Evolutionary conservation across 2,329 filamentous ascomycete genomes (phyloP).

Genomic region (Teratosphaeria viscida): DNA sequence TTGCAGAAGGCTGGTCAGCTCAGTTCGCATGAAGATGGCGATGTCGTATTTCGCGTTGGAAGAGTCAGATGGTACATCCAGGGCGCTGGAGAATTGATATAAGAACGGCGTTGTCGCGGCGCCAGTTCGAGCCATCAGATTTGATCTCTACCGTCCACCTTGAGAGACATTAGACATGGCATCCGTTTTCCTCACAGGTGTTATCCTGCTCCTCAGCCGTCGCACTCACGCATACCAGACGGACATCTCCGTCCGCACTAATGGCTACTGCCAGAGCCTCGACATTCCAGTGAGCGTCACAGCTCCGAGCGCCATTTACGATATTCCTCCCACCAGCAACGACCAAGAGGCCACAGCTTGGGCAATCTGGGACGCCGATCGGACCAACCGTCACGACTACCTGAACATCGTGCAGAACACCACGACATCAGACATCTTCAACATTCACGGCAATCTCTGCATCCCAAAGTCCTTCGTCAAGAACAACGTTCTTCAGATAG

Average conservation of each 20-base stretch:
- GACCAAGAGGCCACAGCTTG: slow-evolving; percentile 9
- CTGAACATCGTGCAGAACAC: slow-evolving; percentile 1
- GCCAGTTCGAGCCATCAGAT: background rate
- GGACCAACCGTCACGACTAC: background rate
- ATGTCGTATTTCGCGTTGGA: background rate
- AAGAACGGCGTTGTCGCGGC: background rate
- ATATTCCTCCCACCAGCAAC: slow-evolving; percentile 7
- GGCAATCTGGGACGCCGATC: slow-evolving; percentile 6
- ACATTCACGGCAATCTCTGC: background rate
- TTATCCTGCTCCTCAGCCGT: background rate
- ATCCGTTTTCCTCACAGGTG: background rate
- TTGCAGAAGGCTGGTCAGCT: background rate
- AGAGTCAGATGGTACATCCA: background rate
- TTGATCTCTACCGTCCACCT: background rate
- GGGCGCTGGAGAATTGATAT: background rate
- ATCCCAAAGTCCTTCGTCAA: background rate
- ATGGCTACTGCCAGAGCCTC: slow-evolving; percentile 5
- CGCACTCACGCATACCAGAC: background rate
- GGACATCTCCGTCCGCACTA: background rate
- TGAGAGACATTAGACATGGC: background rate
- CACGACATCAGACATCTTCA: background rate
- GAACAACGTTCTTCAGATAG: slow-evolving; percentile 25
- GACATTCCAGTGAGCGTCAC: slow-evolving; percentile 7
- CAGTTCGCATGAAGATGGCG: background rate
- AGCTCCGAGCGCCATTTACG: slow-evolving; percentile 4